These are phyloP conservation scores for Podospora pseudopauciseta DNA, from an alignment of 495 filamentous ascomycete genomes.

Conservation along the genomic window DNA sequence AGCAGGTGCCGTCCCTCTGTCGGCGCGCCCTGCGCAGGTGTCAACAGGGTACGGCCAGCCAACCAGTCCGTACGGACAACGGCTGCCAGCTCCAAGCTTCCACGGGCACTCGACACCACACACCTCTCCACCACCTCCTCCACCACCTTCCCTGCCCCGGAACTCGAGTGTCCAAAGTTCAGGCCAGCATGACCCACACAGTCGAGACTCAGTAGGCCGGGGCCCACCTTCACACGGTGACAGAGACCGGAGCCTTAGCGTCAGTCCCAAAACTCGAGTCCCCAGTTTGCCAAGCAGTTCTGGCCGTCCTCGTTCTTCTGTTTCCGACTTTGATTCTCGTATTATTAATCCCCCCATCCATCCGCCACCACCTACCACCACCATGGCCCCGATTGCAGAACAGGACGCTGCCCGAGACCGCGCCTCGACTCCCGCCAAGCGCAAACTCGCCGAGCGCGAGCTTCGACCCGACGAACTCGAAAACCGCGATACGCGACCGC, in stretches of 20 bases:
- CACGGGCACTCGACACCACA: constrained; percentile 28
- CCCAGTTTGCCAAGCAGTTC: constrained; percentile 49
- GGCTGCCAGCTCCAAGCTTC: constrained; percentile 33
- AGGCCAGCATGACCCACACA: constrained; percentile 36
- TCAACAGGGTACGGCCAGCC: constrained; percentile 33
- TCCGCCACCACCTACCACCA: constrained; percentile 24
- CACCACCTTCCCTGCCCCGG: constrained; percentile 43
- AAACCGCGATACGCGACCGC: constrained; percentile 38
- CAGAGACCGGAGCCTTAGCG: constrained; percentile 58
- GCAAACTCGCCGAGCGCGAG: constrained; percentile 53
- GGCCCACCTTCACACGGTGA: constrained; percentile 46
- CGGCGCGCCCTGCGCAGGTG: constrained; percentile 36
- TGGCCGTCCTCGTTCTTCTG: constrained; percentile 38
- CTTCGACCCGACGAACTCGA: constrained; percentile 44
- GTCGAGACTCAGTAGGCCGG: constrained; percentile 32
- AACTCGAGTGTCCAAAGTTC: constrained; percentile 42
- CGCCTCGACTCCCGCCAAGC: constrained; percentile 44
- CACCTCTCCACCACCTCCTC: constrained; percentile 41
- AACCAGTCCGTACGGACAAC: constrained; percentile 53
- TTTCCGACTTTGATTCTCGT: constrained; percentile 41
- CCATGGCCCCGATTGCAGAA: constrained; percentile 20
- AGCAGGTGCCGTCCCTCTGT: constrained; percentile 45
- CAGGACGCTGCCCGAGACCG: constrained; percentile 27
- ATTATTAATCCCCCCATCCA: constrained; percentile 28
- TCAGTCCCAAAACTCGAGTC: constrained; percentile 61